Conservation (phyloP, 495 filamentous ascomycete species). For the Physcia stellaris region DNA sequence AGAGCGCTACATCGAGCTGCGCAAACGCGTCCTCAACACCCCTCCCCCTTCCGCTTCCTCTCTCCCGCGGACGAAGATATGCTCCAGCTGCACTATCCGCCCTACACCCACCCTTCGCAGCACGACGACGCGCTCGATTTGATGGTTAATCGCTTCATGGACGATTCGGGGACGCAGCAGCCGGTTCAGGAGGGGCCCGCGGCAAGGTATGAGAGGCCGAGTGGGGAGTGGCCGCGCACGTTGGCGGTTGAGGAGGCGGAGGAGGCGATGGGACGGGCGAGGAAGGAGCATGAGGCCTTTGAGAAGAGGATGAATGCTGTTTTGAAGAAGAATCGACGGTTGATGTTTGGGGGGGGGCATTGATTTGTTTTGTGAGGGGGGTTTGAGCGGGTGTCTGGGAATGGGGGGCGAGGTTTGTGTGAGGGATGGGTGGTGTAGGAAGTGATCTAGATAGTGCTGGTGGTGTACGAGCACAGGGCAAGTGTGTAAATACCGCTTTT, state of each 20-base stretch:
- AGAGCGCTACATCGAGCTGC: conserved; percentile 59
- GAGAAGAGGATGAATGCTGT: conserved; percentile 47
- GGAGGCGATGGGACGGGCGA: conserved; percentile 35
- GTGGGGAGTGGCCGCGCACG: conserved; percentile 33
- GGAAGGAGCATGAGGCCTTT: conserved; percentile 53
- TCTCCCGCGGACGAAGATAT: background rate
- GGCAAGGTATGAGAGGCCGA: background rate
- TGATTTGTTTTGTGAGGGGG: too few relatives aligned
- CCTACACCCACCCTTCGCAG: background rate
- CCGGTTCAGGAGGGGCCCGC: too few relatives aligned
- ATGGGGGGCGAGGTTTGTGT: background rate
- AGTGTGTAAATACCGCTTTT: background rate
- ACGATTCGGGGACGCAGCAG: background rate
- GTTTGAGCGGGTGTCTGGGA: too few relatives aligned
- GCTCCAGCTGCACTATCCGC: background rate
- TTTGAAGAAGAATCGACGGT: conserved; percentile 30
- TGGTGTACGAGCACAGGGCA: background rate
- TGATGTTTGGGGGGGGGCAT: conserved; percentile 10
- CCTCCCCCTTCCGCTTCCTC: background rate
- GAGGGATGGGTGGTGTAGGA: background rate
- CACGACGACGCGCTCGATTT: background rate
- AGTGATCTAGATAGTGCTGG: background rate
- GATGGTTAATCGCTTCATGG: conserved; percentile 1
- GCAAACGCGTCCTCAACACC: conserved; percentile 30
- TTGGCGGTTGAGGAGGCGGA: conserved; percentile 46